Conservation (phyloP, 208 protist genomes). For the Wallacemonas sp. region DNA sequence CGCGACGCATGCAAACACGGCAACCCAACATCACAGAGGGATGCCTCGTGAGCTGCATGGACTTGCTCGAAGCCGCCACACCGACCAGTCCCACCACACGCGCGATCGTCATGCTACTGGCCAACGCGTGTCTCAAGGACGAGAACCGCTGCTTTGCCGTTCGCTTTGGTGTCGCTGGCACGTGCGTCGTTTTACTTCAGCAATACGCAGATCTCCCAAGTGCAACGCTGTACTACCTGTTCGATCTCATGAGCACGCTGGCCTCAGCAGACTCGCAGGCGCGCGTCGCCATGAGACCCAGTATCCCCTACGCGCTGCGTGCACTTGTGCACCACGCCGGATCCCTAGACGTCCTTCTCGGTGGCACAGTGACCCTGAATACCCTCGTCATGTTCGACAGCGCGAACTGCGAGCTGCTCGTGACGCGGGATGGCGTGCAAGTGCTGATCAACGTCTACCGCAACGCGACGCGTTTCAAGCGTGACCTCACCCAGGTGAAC, state of each 20-base stretch:
- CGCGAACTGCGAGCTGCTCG: conserved; percentile 64
- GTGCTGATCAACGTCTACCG: conserved; percentile 60
- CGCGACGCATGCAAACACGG: conserved; percentile 27
- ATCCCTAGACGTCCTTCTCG: conserved; percentile 67
- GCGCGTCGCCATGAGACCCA: conserved; percentile 47
- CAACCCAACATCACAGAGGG: conserved; percentile 49
- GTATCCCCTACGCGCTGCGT: conserved; percentile 68
- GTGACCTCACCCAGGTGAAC: conserved; percentile 12
- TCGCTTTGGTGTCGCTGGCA: conserved; percentile 55
- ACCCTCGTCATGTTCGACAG: conserved; percentile 66
- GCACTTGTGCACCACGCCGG: conserved; percentile 43
- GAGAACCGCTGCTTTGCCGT: conserved; percentile 54
- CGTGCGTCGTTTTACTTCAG: conserved; percentile 66
- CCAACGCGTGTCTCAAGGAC: conserved; percentile 63
- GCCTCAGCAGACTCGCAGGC: conserved; percentile 43
- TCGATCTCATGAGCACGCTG: conserved; percentile 78
- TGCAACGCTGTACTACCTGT: conserved; percentile 65
- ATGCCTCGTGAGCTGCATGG: conserved; percentile 48
- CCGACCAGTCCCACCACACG: conserved; percentile 23
- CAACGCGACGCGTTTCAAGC: conserved; percentile 29
- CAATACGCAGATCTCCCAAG: conserved; percentile 33
- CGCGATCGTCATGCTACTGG: conserved; percentile 52
- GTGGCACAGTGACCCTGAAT: conserved; percentile 51
- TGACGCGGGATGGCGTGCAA: conserved; percentile 59
- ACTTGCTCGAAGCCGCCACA: conserved; percentile 48